Base-by-base conservation (phyloP, 2,329 filamentous ascomycete genomes). In the Orbilia javanica region DNA sequence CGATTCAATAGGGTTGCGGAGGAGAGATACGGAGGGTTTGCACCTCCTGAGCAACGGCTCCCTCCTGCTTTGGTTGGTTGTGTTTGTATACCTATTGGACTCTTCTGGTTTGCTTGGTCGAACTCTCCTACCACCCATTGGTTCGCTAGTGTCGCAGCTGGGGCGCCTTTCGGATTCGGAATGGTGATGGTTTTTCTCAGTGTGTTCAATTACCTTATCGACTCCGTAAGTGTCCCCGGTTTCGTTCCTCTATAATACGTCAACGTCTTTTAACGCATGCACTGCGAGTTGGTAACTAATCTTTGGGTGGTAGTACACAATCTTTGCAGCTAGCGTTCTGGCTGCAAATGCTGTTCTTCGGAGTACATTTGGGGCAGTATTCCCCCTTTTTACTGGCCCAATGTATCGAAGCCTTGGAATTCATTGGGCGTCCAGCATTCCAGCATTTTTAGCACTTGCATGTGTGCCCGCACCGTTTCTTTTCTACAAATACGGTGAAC, bases 61-160 rank as follows among this genome's bases (percentile, higher is more conserved):
- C 53, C 88, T 0, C 86, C 88, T 4, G 87, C 87, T 57, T 87
- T 92, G 79, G 82, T 92, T 39, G 91, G 90, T 8, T 88, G 88
- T 13, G 82, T 91, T 20, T 85, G 87, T 2, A 84, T 93, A 2
- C 91, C 91, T 1, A 82, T 90, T 18, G 89, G 90, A 3, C 85
- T 92, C 18, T 91, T 92, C 85, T 89, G 88, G 86, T 91, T 91
- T 80, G 90, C 89, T 0, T 92, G 90, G 90, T 91, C 90, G 0
- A 89, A 88, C 78, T 86, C 84, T 18, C 85, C 86, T 0, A 83
- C 83, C 3, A 84, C 91, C 10, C 89, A 90, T 82, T 91, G 87
- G 86, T 85, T 87, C 50, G 87, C 83, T 0, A 81, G 82, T 25
- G 86, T 89, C 34, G 84, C 86, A 6, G 87, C 85, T 25, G 85